Conservation (phyloP, 1,139 yeast species). For the Fermentozyma sake region DNA sequence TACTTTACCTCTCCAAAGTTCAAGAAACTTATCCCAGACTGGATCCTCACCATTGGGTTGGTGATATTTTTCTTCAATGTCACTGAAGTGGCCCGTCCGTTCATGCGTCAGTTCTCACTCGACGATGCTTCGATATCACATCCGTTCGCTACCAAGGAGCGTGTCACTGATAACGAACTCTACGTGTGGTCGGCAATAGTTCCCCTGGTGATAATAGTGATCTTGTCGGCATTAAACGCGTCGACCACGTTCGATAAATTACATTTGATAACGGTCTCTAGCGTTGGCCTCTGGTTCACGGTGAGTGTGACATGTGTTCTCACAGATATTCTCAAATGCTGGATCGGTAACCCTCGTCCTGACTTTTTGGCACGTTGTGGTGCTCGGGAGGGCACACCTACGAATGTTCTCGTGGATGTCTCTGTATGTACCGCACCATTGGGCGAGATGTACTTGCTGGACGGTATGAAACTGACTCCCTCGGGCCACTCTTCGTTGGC, state of each 20-base stretch:
- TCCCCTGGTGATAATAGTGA: constrained; percentile 12
- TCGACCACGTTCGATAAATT: constrained; percentile 10
- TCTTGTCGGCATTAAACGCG: constrained; percentile 8
- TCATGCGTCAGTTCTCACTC: constrained; percentile 15
- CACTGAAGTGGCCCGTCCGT: constrained; percentile 20
- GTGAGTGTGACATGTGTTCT: constrained; percentile 29
- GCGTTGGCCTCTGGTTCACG: constrained; percentile 13
- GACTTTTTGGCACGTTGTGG: constrained; percentile 23
- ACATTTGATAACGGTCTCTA: constrained; percentile 16
- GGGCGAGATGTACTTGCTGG: constrained; percentile 51
- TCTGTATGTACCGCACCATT: constrained; percentile 36
- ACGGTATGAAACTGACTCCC: constrained; percentile 78
- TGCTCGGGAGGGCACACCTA: constrained; percentile 11
- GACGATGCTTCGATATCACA: constrained; percentile 14
- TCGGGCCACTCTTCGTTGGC: constrained; percentile 76
- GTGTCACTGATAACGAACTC: constrained; percentile 16
- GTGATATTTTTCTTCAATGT: constrained; percentile 12
- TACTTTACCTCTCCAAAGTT: constrained; percentile 11
- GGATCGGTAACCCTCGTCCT: constrained; percentile 25
- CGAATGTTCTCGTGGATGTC: constrained; percentile 11
- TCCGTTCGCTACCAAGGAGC: constrained; percentile 17
- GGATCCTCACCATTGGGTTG: constrained; percentile 14
- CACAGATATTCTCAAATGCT: constrained; percentile 20
- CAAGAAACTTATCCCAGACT: constrained; percentile 13
- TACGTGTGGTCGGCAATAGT: constrained; percentile 12